Evolutionary conservation across 345 rosid species (phyloP), one percentile per base, ranked within the genome.

Genomic region (Ceriops zippeliana): DNA sequence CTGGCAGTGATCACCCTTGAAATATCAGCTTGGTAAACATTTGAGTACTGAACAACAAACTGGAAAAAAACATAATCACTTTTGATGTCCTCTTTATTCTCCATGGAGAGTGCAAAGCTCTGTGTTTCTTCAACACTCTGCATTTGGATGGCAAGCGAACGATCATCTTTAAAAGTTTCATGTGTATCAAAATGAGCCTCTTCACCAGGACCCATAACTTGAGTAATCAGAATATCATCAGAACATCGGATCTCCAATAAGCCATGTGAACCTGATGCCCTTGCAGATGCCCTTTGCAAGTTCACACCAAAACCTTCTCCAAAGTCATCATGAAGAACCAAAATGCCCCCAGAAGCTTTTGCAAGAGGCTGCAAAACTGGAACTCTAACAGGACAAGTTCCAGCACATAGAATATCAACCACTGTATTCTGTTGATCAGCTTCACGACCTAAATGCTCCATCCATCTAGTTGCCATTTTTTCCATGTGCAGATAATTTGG

Each of bases 231-330:
- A 57, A 96, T 86, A 79, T 96, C 99, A 80, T 92, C 95, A 62
- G 99, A 92, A 79, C 98, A 89, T 65, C 97, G 89, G 75, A 92
- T 84, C 76, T 96, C 99, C 84, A 96, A 78, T 62, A 87, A 78
- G 60, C 99, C 98, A 71, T 84, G 87, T 53, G 92, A 85, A 63
- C 92, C 95, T 26, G 95, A 90, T 24, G 92, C 92, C 75, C 99
- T 83, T 31, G 83, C 78, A 74, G 96, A 85, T 46, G 99, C 98
- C 75, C 97, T 85, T 79, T 96, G 97, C 87, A 92, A 86, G 70
- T 92, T 93, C 71, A 96, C 90, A 62, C 98, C 96, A 75, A 96
- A 96, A 63, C 98, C 93, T 84, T 96, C 99, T 49, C 99, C 97
- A 79, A 96, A 96, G 82, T 96, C 99, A 75, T 96, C 97, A 63